Evolutionary conservation across 2,329 filamentous ascomycete genomes (phyloP).

Genomic region (Pyrenophora tritici-repentis): DNA sequence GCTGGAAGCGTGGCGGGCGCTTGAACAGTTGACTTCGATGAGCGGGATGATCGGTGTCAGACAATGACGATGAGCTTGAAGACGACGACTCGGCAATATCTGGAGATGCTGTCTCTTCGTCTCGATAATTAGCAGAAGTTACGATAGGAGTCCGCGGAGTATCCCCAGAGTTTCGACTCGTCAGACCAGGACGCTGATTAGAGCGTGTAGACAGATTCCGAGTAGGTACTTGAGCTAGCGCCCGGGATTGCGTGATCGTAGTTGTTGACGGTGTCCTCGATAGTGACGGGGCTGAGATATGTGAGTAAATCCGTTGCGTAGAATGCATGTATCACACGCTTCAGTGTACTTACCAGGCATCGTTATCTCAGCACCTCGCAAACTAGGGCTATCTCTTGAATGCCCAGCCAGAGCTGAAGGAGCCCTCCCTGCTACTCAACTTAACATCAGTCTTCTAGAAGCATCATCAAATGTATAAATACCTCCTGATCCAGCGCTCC

Average conservation of each 20-base stretch:
- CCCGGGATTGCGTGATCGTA: slow-evolving; percentile 52
- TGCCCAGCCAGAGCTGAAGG: slow-evolving; percentile 63
- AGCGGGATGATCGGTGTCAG: slow-evolving; percentile 44
- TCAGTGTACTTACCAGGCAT: slow-evolving; percentile 41
- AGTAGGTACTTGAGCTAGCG: slow-evolving; percentile 28
- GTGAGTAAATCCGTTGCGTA: neutral
- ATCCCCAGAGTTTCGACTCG: slow-evolving; percentile 24
- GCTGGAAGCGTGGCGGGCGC: slow-evolving; percentile 46
- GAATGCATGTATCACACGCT: neutral
- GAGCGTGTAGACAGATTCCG: slow-evolving; percentile 36
- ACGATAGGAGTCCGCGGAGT: slow-evolving; percentile 8
- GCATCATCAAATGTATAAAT: neutral
- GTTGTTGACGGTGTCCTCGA: slow-evolving; percentile 56
- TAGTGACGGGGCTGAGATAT: slow-evolving; percentile 33
- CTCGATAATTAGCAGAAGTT: slow-evolving; percentile 11
- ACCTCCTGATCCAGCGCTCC: slow-evolving; percentile 53
- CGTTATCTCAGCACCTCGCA: slow-evolving; percentile 55
- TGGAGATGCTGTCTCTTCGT: slow-evolving; percentile 27
- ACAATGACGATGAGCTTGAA: slow-evolving; percentile 42
- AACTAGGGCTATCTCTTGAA: slow-evolving; percentile 60
- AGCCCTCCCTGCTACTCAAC: slow-evolving; percentile 45
- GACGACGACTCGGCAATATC: slow-evolving; percentile 33
- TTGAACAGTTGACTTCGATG: slow-evolving; percentile 53
- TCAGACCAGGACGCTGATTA: slow-evolving; percentile 27
- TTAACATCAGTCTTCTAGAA: slow-evolving; percentile 1